A percentile compares a stretch with the other conserved stretches of the same genome.
phyloP scores from a whole-genome alignment of 1,284 basidiomycete genomes.

The Trametes polyzona region DNA sequence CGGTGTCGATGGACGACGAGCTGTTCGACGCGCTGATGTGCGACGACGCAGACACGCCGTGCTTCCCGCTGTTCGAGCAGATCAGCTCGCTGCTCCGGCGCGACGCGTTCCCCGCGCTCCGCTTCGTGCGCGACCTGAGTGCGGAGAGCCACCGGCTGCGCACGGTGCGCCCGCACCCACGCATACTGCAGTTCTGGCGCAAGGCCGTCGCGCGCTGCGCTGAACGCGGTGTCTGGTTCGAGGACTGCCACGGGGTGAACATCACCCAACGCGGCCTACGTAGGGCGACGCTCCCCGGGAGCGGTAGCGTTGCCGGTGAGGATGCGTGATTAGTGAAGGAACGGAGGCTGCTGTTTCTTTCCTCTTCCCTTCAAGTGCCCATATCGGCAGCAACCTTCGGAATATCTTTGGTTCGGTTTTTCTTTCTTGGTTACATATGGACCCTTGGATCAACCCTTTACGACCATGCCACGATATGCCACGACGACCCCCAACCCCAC shows the following conservation, averaged over 20 bases:
- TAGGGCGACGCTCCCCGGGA: slow-evolving; percentile 26
- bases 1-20: slow-evolving; percentile 20
- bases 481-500: slow-evolving; percentile 5
- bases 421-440: slow-evolving; percentile 8
- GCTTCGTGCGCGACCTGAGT: slow-evolving; percentile 64
- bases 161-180: slow-evolving; percentile 30
- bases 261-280: slow-evolving; percentile 36
- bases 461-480: slow-evolving; percentile 22
- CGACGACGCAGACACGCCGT: slow-evolving; percentile 43
- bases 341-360: background rate
- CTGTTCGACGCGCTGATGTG: slow-evolving; percentile 29
- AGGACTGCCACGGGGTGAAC: slow-evolving; percentile 54
- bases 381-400: too few species aligned
- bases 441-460: background rate
- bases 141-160: slow-evolving; percentile 39
- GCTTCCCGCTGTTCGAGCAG: slow-evolving; percentile 69
- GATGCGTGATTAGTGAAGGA: too few species aligned
- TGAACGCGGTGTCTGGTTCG: slow-evolving; percentile 55
- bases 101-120: slow-evolving; percentile 64
- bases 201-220: slow-evolving; percentile 50
- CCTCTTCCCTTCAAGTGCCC: too few species aligned
- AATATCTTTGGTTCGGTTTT: background rate
- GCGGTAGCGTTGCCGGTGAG: background rate
- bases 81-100: slow-evolving; percentile 58
- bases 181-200: slow-evolving; percentile 54